A percentile compares a stretch with the other conserved stretches of the same genome.
Evolutionary conservation across 2,329 filamentous ascomycete genomes (phyloP).

Genomic region (Plectosphaerella plurivora): DNA sequence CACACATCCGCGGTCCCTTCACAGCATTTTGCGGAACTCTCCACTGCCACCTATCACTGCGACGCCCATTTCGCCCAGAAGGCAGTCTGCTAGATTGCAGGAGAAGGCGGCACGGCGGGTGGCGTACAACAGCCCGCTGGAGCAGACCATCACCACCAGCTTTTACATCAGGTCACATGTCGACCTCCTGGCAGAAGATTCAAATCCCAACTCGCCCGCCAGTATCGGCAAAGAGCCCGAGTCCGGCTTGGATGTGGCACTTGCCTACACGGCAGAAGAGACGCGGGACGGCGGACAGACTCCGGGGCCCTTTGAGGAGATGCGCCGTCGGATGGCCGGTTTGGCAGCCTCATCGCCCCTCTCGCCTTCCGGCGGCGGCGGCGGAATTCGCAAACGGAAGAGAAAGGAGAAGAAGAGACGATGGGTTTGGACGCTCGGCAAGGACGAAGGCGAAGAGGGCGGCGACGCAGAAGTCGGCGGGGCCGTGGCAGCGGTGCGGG

Average conservation of each 20-base stretch:
- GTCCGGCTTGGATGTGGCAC: conserved; percentile 41
- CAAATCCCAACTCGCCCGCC: conserved; percentile 40
- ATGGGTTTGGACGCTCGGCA: conserved; percentile 64
- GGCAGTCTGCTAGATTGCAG: conserved; percentile 49
- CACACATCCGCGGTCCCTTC: conserved; percentile 52
- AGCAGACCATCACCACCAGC: conserved; percentile 59
- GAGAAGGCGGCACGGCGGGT: conserved; percentile 53
- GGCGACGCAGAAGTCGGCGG: conserved; percentile 38
- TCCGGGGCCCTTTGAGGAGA: conserved; percentile 60
- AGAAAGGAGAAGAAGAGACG: conserved; percentile 55
- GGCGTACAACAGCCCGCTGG: conserved; percentile 58
- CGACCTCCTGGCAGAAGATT: conserved; percentile 56
- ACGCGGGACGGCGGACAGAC: conserved; percentile 58
- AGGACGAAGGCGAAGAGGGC: conserved; percentile 39
- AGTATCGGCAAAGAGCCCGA: conserved; percentile 26
- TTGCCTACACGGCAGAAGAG: conserved; percentile 49
- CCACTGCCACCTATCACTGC: conserved; percentile 51
- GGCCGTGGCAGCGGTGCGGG: conserved; percentile 34
- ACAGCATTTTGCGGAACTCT: conserved; percentile 64
- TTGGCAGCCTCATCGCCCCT: conserved; percentile 36
- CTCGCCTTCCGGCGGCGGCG: conserved; percentile 32
- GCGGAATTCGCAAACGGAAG: conserved; percentile 46
- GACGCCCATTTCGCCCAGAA: conserved; percentile 45
- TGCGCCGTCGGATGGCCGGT: conserved; percentile 52
- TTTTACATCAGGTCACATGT: conserved; percentile 60